phyloP scores from a whole-genome alignment of 257 asterid species.

The Salvia rosmarinus region DNA sequence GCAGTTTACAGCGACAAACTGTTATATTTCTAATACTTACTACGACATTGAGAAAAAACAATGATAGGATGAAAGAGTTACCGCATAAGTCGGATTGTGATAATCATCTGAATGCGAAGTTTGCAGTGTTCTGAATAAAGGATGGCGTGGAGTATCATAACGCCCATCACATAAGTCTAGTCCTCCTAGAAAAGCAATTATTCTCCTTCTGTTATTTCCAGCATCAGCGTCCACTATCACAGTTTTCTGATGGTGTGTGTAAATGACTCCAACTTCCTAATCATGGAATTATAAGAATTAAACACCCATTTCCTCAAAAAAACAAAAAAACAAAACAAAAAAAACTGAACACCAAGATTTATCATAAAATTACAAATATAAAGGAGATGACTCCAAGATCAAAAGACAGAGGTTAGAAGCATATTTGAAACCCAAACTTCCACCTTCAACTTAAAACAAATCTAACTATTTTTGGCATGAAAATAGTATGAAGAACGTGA shows the following conservation, averaged over 20 bases:
- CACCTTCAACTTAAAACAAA: not conserved
- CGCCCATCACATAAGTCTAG: slow-evolving; percentile 95
- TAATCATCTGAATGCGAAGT: slow-evolving; percentile 85
- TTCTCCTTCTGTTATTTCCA: slow-evolving; percentile 75
- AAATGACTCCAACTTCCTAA: slow-evolving; percentile 94
- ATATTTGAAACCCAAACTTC: not conserved
- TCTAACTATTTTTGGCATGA: slow-evolving; percentile 3
- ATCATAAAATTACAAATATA: slow-evolving; percentile 5
- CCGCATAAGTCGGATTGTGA: slow-evolving; percentile 88
- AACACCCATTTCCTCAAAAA: slow-evolving; percentile 1
- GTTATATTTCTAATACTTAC: no score
- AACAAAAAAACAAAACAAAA: no score
- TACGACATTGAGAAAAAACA: no score
- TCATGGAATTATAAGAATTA: slow-evolving; percentile 34
- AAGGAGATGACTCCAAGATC: slow-evolving; percentile 21
- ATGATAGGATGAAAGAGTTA: slow-evolving; percentile 47
- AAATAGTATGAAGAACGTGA: slow-evolving; percentile 11
- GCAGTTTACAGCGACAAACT: no score
- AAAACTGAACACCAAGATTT: slow-evolving; percentile 19
- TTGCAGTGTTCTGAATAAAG: slow-evolving; percentile 66
- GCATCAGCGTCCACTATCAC: slow-evolving; percentile 95
- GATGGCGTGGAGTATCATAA: slow-evolving; percentile 87
- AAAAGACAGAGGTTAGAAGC: slow-evolving; percentile 2
- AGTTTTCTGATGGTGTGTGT: slow-evolving; percentile 98
- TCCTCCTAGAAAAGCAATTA: slow-evolving; percentile 89